Conservation (phyloP, 345 rosid species). For the Odontarrhena argentea region DNA sequence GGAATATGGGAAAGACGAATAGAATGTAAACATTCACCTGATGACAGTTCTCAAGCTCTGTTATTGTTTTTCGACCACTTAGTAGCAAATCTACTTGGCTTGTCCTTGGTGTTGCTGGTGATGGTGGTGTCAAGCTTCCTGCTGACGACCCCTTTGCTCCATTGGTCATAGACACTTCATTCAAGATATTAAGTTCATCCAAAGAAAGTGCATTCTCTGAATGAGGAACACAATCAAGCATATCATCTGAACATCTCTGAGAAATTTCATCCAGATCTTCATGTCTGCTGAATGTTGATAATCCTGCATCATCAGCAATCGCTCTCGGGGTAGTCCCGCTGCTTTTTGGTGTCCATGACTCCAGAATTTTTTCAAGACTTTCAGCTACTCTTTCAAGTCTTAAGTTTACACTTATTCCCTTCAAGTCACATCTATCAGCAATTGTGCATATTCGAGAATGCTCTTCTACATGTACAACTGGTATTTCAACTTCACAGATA, state of each 20-base stretch:
- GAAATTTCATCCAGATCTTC: conserved; percentile 56
- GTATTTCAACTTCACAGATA: conserved; percentile 98
- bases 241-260: conserved; percentile 58
- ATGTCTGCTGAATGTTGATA: conserved; percentile 41
- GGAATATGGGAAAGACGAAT: background rate
- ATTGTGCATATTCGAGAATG: conserved; percentile 93
- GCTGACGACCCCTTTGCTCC: conserved; percentile 57
- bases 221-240: conserved; percentile 63
- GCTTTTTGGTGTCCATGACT: conserved; percentile 82
- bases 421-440: conserved; percentile 96
- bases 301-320: conserved; percentile 48
- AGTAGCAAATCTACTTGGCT: conserved; percentile 81
- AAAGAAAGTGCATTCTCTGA: conserved; percentile 51
- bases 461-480: conserved; percentile 96
- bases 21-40: conserved; percentile 56
- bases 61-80: conserved; percentile 66
- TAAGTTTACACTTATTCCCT: conserved; percentile 77
- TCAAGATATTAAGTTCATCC: conserved; percentile 55
- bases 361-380: conserved; percentile 78
- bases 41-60: conserved; percentile 80
- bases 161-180: conserved; percentile 50
- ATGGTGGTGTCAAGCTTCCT: conserved; percentile 91
- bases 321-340: conserved; percentile 55
- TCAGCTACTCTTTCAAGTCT: conserved; percentile 91
- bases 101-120: conserved; percentile 76